These are phyloP conservation scores for Aspergillus conjunctus DNA, from an alignment of 495 filamentous ascomycete genomes.

Conservation along the genomic window DNA sequence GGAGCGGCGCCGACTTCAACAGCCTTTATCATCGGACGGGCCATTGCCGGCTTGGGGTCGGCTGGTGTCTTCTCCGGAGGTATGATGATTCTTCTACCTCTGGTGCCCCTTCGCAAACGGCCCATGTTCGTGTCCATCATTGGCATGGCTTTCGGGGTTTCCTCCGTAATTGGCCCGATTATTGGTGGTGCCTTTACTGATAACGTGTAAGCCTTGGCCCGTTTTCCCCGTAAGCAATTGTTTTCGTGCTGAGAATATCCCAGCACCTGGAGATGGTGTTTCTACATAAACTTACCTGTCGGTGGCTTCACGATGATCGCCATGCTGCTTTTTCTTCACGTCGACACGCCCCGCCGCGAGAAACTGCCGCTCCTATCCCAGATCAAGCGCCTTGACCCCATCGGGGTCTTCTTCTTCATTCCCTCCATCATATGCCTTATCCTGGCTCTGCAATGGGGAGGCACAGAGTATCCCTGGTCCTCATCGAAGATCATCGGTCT, in stretches of 20 bases:
- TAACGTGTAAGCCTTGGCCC: not conserved
- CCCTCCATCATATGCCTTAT: conserved; percentile 40
- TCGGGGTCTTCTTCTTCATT: conserved; percentile 9
- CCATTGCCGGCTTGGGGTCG: conserved; percentile 9
- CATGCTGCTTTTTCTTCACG: not conserved
- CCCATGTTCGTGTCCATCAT: conserved; percentile 7
- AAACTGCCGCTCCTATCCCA: not conserved
- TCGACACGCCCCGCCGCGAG: not conserved
- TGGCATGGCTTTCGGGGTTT: conserved; percentile 10
- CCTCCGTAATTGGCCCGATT: conserved; percentile 9
- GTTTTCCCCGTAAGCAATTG: not conserved
- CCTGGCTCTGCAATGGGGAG: conserved; percentile 50
- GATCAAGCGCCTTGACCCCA: conserved; percentile 4
- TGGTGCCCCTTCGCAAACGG: conserved; percentile 4
- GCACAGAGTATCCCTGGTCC: conserved; percentile 40
- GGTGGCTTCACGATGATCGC: conserved; percentile 7
- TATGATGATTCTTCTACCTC: conserved; percentile 7
- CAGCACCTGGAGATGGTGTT: conserved; percentile 11
- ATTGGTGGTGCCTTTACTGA: conserved; percentile 12
- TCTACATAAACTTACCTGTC: conserved; percentile 13
- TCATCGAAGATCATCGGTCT: conserved; percentile 39
- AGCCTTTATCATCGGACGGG: conserved; percentile 10
- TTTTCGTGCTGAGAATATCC: not conserved
- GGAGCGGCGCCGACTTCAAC: not conserved
- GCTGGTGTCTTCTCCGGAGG: conserved; percentile 12